phyloP scores from a whole-genome alignment of 2,329 filamentous ascomycete species.

The Monosporascus sp. region DNA sequence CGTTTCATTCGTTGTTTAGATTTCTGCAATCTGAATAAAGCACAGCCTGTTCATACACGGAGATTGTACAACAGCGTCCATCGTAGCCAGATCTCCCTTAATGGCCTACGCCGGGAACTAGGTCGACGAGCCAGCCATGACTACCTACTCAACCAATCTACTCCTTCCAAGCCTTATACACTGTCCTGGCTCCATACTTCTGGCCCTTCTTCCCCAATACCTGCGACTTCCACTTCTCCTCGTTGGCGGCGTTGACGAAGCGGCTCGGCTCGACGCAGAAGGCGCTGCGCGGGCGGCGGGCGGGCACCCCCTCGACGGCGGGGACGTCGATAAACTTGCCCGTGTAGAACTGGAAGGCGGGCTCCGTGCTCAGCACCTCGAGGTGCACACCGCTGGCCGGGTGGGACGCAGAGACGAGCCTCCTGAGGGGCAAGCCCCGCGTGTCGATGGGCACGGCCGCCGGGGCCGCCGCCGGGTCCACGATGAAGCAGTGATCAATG shows the following conservation, averaged over 20 bases:
- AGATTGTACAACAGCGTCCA: no score
- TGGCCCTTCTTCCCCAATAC: slow-evolving; percentile 79
- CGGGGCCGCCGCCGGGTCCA: slow-evolving; percentile 54
- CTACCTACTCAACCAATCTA: slow-evolving; percentile 21
- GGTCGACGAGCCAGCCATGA: no score
- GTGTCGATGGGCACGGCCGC: slow-evolving; percentile 60
- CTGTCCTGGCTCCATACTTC: slow-evolving; percentile 72
- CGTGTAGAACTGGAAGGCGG: slow-evolving; percentile 95
- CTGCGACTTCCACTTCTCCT: slow-evolving; percentile 73
- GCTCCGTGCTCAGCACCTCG: slow-evolving; percentile 86
- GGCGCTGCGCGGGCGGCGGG: slow-evolving; percentile 63
- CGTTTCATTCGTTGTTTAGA: no score
- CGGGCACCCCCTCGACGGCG: slow-evolving; percentile 54
- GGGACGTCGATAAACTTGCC: slow-evolving; percentile 80
- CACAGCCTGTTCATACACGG: background rate
- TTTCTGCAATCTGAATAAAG: background rate
- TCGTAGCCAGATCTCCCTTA: no score
- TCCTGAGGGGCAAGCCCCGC: slow-evolving; percentile 54
- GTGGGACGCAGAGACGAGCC: slow-evolving; percentile 68
- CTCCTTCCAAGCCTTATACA: slow-evolving; percentile 82
- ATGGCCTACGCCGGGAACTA: no score
- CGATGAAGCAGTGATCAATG: slow-evolving; percentile 87
- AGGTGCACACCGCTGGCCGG: slow-evolving; percentile 71
- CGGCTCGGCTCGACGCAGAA: slow-evolving; percentile 92
- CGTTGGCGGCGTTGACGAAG: slow-evolving; percentile 84